Evolutionary conservation across 495 filamentous ascomycete species (phyloP).

Genomic region (Zalerion maritima): DNA sequence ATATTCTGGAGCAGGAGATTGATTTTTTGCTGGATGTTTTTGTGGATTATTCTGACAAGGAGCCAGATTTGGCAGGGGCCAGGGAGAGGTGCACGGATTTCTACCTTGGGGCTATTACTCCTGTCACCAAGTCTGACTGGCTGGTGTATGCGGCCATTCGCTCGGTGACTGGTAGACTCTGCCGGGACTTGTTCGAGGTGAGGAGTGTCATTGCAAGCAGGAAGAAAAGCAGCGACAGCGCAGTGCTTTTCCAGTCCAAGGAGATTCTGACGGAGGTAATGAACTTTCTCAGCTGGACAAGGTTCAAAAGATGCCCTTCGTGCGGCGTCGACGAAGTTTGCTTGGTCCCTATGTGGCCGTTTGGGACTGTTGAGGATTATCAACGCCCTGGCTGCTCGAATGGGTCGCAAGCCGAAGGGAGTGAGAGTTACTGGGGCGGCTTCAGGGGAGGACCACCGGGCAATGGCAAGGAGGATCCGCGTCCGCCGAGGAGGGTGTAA

Average conservation of each 20-base stretch:
- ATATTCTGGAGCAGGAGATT: slow-evolving; percentile 28
- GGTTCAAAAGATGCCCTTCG: slow-evolving; percentile 43
- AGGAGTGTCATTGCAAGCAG: slow-evolving; percentile 10
- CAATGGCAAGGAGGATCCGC: too few relatives aligned
- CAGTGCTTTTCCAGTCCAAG: slow-evolving; percentile 11
- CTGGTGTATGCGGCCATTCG: slow-evolving; percentile 29
- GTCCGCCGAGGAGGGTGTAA: too few relatives aligned
- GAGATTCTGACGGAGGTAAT: slow-evolving; percentile 25
- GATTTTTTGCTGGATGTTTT: slow-evolving; percentile 31
- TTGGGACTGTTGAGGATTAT: slow-evolving; percentile 39
- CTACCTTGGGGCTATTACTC: slow-evolving; percentile 25
- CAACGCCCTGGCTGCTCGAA: slow-evolving; percentile 34
- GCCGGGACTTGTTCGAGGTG: slow-evolving; percentile 31
- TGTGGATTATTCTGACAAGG: slow-evolving; percentile 19
- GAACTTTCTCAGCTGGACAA: slow-evolving; percentile 41
- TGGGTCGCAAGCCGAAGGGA: too few relatives aligned
- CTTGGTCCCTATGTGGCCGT: slow-evolving; percentile 53
- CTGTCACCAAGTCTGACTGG: slow-evolving; percentile 19
- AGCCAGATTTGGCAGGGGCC: slow-evolving; percentile 12
- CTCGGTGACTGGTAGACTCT: slow-evolving; percentile 33
- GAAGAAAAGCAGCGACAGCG: too few relatives aligned
- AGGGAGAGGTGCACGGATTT: slow-evolving; percentile 34
- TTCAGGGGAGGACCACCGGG: too few relatives aligned
- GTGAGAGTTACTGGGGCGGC: too few relatives aligned
- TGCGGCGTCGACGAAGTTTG: slow-evolving; percentile 47